These are phyloP conservation scores for Monilinia fructigena DNA, from an alignment of 2,329 filamentous ascomycete species.

Conservation along the genomic window DNA sequence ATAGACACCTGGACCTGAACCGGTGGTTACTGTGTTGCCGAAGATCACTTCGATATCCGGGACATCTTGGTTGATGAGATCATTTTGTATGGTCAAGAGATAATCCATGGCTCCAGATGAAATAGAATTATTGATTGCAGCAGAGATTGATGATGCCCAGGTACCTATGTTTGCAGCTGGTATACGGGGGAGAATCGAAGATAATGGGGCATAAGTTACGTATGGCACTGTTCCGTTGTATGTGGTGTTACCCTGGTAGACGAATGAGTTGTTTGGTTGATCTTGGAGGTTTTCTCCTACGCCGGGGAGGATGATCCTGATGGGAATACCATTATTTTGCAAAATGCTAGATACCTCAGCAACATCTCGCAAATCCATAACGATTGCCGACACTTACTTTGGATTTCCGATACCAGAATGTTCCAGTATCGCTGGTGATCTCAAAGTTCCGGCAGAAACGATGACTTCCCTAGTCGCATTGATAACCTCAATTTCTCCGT, in stretches of 20 bases:
- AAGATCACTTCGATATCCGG: conserved; percentile 50
- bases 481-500: conserved; percentile 28
- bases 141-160: conserved; percentile 23
- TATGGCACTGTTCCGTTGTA: conserved; percentile 27
- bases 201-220: conserved; percentile 24
- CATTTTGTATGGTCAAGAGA: conserved; percentile 48
- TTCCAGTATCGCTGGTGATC: conserved; percentile 41
- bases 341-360: conserved; percentile 23
- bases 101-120: conserved; percentile 42
- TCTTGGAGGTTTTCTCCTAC: conserved; percentile 37
- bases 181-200: conserved; percentile 28
- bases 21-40: conserved; percentile 28
- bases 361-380: not conserved
- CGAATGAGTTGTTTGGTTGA: conserved; percentile 29
- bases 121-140: conserved; percentile 35
- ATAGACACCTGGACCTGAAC: conserved; percentile 32
- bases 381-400: conserved; percentile 10
- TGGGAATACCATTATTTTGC: conserved; percentile 22
- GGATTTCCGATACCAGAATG: conserved; percentile 40
- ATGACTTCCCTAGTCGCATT: conserved; percentile 38
- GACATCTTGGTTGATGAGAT: conserved; percentile 47
- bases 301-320: conserved; percentile 27
- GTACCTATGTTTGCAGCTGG: conserved; percentile 7
- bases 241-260: conserved; percentile 27
- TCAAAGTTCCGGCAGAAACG: conserved; percentile 36